Evolutionary conservation across 768 basidiomycete species (phyloP).

Genomic region (Inosperma sp.): DNA sequence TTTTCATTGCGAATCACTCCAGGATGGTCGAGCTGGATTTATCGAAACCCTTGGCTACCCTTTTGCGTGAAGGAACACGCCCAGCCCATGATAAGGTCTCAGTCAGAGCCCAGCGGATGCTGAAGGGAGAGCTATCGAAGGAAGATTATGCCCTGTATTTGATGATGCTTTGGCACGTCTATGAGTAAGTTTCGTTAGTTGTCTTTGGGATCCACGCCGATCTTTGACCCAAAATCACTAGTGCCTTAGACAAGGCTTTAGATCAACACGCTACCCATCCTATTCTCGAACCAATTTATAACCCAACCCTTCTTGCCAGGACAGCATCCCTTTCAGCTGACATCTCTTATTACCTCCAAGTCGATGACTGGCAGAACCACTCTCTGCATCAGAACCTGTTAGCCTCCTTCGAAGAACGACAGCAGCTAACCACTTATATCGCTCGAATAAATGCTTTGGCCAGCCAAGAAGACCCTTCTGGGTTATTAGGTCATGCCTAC

Average conservation of each 20-base stretch:
- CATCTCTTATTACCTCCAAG: slow-evolving; percentile 55
- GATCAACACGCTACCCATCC: slow-evolving; percentile 59
- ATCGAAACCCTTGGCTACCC: slow-evolving; percentile 41
- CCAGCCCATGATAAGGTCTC: slow-evolving; percentile 56
- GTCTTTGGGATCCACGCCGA: neutral
- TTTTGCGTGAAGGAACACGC: slow-evolving; percentile 44
- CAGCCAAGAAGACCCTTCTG: slow-evolving; percentile 40
- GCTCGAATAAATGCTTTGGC: slow-evolving; percentile 48
- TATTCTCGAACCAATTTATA: slow-evolving; percentile 63
- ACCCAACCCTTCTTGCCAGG: slow-evolving; percentile 65
- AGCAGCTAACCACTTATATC: slow-evolving; percentile 47
- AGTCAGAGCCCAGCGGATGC: slow-evolving; percentile 52
- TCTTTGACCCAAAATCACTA: slow-evolving; percentile 18
- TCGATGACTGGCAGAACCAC: slow-evolving; percentile 56
- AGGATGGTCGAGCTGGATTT: no score
- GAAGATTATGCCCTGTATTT: slow-evolving; percentile 67
- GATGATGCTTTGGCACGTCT: slow-evolving; percentile 77
- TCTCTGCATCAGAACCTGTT: slow-evolving; percentile 42
- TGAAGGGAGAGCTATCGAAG: slow-evolving; percentile 53
- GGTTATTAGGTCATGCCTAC: slow-evolving; percentile 72
- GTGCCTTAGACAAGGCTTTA: slow-evolving; percentile 53
- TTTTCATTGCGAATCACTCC: no score
- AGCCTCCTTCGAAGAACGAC: slow-evolving; percentile 34
- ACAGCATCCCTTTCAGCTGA: slow-evolving; percentile 57
- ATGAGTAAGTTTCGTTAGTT: slow-evolving; percentile 48